These are phyloP conservation scores for Rhodotorula sp. DNA, from an alignment of 1,284 basidiomycete species.

Conservation along the genomic window DNA sequence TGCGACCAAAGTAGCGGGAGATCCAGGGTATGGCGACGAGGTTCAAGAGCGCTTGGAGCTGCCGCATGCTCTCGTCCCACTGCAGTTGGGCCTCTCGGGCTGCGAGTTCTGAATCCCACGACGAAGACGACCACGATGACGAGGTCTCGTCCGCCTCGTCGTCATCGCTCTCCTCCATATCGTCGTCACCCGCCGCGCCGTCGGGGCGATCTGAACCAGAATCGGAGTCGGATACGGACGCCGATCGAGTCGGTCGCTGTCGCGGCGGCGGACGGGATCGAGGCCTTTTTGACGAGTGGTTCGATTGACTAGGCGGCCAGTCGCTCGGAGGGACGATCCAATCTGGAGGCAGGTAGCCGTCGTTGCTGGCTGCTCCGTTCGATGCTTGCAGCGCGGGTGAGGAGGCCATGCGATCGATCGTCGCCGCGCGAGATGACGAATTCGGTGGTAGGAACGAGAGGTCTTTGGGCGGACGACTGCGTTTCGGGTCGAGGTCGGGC, in stretches of 20 bases:
- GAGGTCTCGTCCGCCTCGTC: background rate
- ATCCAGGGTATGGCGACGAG: slow-evolving; percentile 33
- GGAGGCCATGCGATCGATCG: background rate
- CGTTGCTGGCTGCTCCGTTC: background rate
- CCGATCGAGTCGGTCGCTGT: background rate
- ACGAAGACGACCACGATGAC: background rate
- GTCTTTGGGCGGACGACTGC: too few species aligned
- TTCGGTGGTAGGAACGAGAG: too few species aligned
- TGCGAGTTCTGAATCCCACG: slow-evolving; percentile 18
- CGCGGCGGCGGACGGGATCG: background rate
- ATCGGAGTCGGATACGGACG: background rate
- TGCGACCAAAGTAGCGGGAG: slow-evolving; percentile 30
- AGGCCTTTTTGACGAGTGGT: background rate
- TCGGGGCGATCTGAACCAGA: too few species aligned
- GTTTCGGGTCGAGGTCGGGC: too few species aligned
- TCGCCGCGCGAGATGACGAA: too few species aligned
- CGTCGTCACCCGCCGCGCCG: too few species aligned
- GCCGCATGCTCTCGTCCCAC: slow-evolving; percentile 34
- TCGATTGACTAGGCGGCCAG: background rate
- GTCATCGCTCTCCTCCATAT: too few species aligned
- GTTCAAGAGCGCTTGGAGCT: slow-evolving; percentile 28
- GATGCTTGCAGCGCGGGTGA: background rate
- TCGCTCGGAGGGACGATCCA: slow-evolving; percentile 11
- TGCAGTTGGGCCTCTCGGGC: slow-evolving; percentile 32
- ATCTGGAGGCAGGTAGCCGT: slow-evolving; percentile 18